Base-by-base conservation (phyloP, 176 grass and related monocot species). In the Puccinellia tenuiflora region DNA sequence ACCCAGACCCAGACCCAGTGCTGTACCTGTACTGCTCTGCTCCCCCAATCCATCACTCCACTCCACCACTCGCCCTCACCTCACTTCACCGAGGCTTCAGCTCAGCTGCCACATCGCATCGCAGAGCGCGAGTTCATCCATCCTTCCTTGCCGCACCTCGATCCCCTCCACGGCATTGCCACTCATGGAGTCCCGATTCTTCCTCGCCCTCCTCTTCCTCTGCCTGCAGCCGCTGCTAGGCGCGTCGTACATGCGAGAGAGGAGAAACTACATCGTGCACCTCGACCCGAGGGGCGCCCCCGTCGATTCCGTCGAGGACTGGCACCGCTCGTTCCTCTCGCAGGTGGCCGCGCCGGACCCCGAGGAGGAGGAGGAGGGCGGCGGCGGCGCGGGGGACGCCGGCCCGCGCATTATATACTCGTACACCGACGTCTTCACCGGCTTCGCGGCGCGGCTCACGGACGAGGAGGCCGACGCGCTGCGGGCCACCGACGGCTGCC, bases 221-320 rank as follows among this genome's bases (percentile, higher is more conserved):
- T 50, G 21, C 7, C 43, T 86, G 22, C 71, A 74, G 26, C 62
- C 81, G 73, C 65, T 59, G 30, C 56, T 76, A 53, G 45, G 26
- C 72, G 35, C 46, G 26, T 86, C 69, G 14, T 57, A 68, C 90
- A 84, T 92, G 68, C 84, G 79, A 20, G 90, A 85, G 78, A 86
- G 85, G 39, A 90, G 92, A 77, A 97, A 88, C 76, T 97, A 97
- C 83, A 76, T 97, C 79, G 86, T 97, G 26, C 94, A 97, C 85
- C 89, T 94, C 48, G 40, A 59, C 20, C 87, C 72, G 21, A 78
- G 72, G 25, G 37, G 6, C 47, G 11, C 7, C n/a, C 55, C 48
- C 68, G 53, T 29, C 29, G 86, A 72, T 9, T 73, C 54, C 13
- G n/a, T 87, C 21, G 78, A 90, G 64, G 73, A 75, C 22, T 92